phyloP scores from a whole-genome alignment of 108 stramenopile genomes.

The Schizochytrium sp. region DNA sequence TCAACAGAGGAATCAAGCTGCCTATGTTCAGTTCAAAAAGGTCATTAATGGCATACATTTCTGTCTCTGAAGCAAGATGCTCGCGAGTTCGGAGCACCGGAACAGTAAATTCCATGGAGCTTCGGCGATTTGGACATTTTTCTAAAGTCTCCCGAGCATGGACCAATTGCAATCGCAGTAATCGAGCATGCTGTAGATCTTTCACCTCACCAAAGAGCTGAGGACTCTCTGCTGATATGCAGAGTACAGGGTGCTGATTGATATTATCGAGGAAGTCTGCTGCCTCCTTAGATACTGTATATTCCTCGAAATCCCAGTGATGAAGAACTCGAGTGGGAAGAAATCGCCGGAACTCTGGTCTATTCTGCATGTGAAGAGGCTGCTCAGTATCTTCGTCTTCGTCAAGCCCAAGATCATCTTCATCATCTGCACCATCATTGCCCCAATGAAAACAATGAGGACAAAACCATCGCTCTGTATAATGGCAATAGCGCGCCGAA shows the following conservation, averaged over 20 bases:
- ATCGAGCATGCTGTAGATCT: conserved; percentile 37
- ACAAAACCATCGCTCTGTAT: conserved; percentile 35
- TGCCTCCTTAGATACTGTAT: conserved; percentile 29
- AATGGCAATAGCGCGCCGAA: conserved; percentile 33
- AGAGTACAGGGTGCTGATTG: conserved; percentile 24
- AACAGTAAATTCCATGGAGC: background rate
- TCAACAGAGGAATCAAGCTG: conserved; percentile 6
- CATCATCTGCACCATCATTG: background rate
- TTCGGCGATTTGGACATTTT: background rate
- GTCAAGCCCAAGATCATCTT: background rate
- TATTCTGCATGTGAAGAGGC: background rate
- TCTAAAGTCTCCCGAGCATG: background rate
- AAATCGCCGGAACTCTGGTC: background rate
- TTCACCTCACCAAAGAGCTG: background rate
- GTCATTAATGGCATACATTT: conserved; percentile 26
- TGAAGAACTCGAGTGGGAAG: conserved; percentile 27
- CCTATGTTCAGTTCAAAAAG: conserved; percentile 8
- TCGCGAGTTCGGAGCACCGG: background rate
- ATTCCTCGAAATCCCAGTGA: conserved; percentile 28
- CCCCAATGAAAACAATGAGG: background rate
- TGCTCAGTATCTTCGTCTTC: conserved; percentile 18
- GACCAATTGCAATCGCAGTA: conserved; percentile 33
- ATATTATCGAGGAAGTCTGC: conserved; percentile 3
- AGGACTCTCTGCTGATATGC: conserved; percentile 46
- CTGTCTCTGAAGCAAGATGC: conserved; percentile 3